Evolutionary conservation across 2,329 filamentous ascomycete species (phyloP), one percentile per base, ranked within the genome.

Genomic region (Colletotrichum tropicale): DNA sequence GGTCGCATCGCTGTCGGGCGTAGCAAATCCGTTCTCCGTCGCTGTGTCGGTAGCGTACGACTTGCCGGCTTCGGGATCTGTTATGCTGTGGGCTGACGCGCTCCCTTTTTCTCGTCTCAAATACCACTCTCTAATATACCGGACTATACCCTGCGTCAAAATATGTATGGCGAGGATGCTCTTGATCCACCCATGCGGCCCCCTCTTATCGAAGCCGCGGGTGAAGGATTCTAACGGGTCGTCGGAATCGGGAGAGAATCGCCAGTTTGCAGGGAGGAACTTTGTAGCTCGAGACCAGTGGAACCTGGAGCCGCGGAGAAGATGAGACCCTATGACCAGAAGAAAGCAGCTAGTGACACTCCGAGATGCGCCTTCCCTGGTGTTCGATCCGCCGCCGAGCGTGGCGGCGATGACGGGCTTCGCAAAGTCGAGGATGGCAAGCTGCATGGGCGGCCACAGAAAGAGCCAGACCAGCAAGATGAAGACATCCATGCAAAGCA

Each of bases 321-420:
- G 83, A 77, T 91, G 90, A 30, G 90, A 89, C 16, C 89, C 82
- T 58, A 91, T 79, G 58, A 96, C 93, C 83, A 95, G 93, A 78
- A 90, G 86, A 78, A 94, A 90, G 82, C 93, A 95, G 55, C 93
- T 91, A 66, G 94, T 88, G 62, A 95, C 91, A 81, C 94, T 95
- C 80, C 93, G 92, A 71, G 93, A 93, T 6, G 93, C 92, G 67
- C 93, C 92, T 76, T 93, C 91, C 79, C 90, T 91, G 9, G 92
- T 91, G 77, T 90, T 92, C 9, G 92, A 94, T 75, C 95, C 95
- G 76, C 96, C 96, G 77, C 96, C 96, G 13, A 98, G 88, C 1
- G 96, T 98, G 74, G 98, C 92, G 74, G 96, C 96, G 81, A 98
- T 98, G 82, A 98, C 95, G 74, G 96, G 95, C 85, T 98, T 96